Base-by-base conservation (phyloP, 1,139 yeast genomes). In the Kurtzmaniella quercitrusa region DNA sequence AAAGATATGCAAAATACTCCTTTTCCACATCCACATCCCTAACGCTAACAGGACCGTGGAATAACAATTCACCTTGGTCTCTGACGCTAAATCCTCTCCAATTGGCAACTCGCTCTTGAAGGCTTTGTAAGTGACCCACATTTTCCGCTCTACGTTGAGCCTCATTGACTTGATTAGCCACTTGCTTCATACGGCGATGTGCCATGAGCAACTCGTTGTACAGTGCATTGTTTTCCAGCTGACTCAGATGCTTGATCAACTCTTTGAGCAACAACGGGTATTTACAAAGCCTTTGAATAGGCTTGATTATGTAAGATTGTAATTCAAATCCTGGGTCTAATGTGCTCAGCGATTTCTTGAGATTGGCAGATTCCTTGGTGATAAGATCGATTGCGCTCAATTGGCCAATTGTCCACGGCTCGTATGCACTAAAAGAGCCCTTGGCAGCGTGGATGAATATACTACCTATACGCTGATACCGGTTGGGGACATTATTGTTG, bases 141-240 rank as follows among this genome's bases (percentile, higher is more conserved):
- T 93, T 94, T 60, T 93, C 98, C 1, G 95, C 84, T 51, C 89
- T 74, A 63, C 99, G 78, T 65, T 91, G 96, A 11, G 96, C 91
- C 61, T 93, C 98, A 65, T 93, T 93, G 32, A 93, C 94, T 54
- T 81, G 82, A 51, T 79, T 77, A n/a, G 97, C 96, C 50, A 91
- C 71, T 49, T 71, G 76, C 43, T 65, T 68, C 72, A 71, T 68
- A 30, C 91, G 82, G 38, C 79, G 79, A 44, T 79, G 69, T 2
- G 97, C 96, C 41, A 76, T 65, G 32, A 76, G 65, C 38, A 91
- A 68, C 60, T 91, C 98, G 45, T 75, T 78, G 52, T 79, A 82
- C 47, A 78, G 75, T 4, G 84, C 79, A 60, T 60, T 7, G 68
- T 57, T 36, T 79, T 80, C 36, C 15, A 18, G 16, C 15, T 41